Evolutionary conservation across 2,329 filamentous ascomycete species (phyloP), one percentile per base, ranked within the genome.

Genomic region (Pseudopithomyces maydicus): DNA sequence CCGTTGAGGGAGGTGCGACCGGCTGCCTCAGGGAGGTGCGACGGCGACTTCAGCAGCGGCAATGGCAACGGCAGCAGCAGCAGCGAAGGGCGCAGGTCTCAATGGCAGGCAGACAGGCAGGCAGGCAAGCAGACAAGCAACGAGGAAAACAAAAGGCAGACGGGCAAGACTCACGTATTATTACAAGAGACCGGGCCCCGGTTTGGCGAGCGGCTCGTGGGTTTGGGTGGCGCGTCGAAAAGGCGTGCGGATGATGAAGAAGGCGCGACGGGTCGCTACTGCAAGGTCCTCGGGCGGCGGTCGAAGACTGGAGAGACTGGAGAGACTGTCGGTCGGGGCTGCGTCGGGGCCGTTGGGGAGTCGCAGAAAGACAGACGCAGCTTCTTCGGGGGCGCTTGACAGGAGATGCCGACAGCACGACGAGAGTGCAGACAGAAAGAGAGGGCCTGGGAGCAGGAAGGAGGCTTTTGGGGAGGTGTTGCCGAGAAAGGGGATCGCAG

Each of bases 251-350:
- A 55, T 54, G 55, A 64, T 62, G 61, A 54, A 55, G 66, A 66
- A 56, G 62, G 68, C 42, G 55, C 64, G 60, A 57, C 60, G 45
- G 66, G 66, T 72, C 67, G 72, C 65, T 69, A 67, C 62, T 66
- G 54, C 44, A 62, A 67, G 70, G 69, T 65, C 67, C 65, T n/a
- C n/a, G n/a, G 64, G 68, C 65, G 65, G 66, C 59, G 60, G 63
- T 63, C n/a, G n/a, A n/a, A n/a, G n/a, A n/a, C n/a, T n/a, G n/a
- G n/a, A n/a, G n/a, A n/a, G n/a, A n/a, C n/a, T 60, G 66, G 59
- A 61, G 60, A 62, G 61, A 61, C 61, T 56, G 56, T 54, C 38
- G 58, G 23, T n/a, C n/a, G n/a, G 36, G 55, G 52, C 42, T 54
- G 52, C 42, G 52, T 41, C 51, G 53, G 58, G 59, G 63, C 50